phyloP scores from a whole-genome alignment of 768 basidiomycete species.

The Boletus rex-veris region DNA sequence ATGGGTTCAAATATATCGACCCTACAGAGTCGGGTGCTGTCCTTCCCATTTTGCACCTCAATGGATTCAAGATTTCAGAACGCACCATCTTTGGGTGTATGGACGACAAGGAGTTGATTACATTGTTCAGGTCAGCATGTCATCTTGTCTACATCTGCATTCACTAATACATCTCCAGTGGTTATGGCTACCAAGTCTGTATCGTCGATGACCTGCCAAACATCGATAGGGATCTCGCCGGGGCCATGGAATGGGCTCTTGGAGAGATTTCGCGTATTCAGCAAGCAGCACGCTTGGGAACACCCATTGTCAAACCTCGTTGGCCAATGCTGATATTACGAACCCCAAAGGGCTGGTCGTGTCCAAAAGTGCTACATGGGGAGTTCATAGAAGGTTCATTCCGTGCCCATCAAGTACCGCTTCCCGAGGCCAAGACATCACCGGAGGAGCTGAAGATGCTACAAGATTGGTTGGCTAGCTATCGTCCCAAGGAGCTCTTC shows the following conservation, averaged over 20 bases:
- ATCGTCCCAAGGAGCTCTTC: slow-evolving; percentile 68
- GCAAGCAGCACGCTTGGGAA: slow-evolving; percentile 67
- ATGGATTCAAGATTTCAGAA: slow-evolving; percentile 74
- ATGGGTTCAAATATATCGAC: too few species aligned
- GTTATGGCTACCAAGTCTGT: slow-evolving; percentile 86
- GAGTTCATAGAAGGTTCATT: slow-evolving; percentile 79
- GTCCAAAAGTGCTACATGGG: slow-evolving; percentile 64
- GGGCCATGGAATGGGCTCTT: slow-evolving; percentile 78
- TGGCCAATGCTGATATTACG: slow-evolving; percentile 88
- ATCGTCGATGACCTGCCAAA: slow-evolving; percentile 66
- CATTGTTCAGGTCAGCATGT: slow-evolving; percentile 60
- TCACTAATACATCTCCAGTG: slow-evolving; percentile 35
- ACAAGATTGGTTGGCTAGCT: slow-evolving; percentile 71
- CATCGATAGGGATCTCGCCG: slow-evolving; percentile 78
- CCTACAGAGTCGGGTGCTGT: slow-evolving; percentile 91
- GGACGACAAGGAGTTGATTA: slow-evolving; percentile 79
- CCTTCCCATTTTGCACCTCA: slow-evolving; percentile 85
- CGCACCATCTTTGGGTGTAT: slow-evolving; percentile 87
- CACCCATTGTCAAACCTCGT: slow-evolving; percentile 81
- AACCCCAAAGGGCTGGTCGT: slow-evolving; percentile 79
- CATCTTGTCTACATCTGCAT: background rate
- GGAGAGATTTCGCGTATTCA: slow-evolving; percentile 76
- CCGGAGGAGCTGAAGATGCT: slow-evolving; percentile 60
- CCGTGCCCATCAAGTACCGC: slow-evolving; percentile 85
- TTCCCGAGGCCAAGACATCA: slow-evolving; percentile 66